phyloP scores from a whole-genome alignment of 116 monocot genomes.

The Trichopus zeylanicus region DNA sequence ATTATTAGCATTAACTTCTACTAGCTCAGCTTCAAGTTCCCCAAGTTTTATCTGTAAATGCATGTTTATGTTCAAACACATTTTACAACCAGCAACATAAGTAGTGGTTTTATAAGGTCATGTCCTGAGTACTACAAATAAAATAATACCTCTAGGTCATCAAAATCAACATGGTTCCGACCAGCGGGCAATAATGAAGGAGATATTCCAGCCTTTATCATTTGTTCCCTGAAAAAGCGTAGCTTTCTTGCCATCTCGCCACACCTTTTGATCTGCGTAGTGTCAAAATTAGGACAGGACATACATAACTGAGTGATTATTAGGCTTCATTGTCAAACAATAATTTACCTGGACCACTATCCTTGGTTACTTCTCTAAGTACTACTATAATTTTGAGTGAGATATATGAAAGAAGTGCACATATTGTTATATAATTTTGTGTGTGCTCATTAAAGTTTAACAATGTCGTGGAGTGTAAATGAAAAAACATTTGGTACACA shows the following conservation, averaged over 20 bases:
- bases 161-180: slow-evolving; percentile 49
- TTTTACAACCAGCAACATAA: not conserved
- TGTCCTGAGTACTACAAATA: not conserved
- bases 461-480: no score
- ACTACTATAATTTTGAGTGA: no score
- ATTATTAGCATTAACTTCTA: slow-evolving; percentile 90
- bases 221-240: slow-evolving; percentile 87
- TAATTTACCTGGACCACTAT: no score
- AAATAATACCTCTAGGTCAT: slow-evolving; percentile 86
- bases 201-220: slow-evolving; percentile 70
- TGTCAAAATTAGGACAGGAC: not conserved
- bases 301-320: not conserved
- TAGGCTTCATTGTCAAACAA: not conserved
- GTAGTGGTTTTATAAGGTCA: not conserved
- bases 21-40: slow-evolving; percentile 86
- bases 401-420: no score
- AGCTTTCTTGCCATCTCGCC: slow-evolving; percentile 98
- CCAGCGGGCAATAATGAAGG: slow-evolving; percentile 34
- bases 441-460: no score
- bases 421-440: no score
- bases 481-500: no score
- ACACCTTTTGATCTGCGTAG: slow-evolving; percentile 84
- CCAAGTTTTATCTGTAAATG: slow-evolving; percentile 75
- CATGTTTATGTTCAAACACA: not conserved
- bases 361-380: no score